Base-by-base conservation (phyloP, 768 basidiomycete species). In the Pisolithus microcarpus region DNA sequence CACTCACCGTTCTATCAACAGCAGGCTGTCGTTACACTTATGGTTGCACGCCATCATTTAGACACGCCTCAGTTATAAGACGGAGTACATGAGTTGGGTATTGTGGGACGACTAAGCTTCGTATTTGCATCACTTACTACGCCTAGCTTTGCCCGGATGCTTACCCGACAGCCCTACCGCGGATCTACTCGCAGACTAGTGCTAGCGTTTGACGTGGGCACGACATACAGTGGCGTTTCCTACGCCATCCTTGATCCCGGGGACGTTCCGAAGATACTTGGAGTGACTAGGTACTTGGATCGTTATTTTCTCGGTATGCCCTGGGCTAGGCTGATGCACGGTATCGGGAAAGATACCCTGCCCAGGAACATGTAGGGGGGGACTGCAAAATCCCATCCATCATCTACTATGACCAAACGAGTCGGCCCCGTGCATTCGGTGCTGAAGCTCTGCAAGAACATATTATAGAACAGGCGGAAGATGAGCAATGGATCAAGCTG, bases 321-420 rank as follows among this genome's bases (percentile, higher is more conserved):
- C 4, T 10, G 9, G 30, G 30, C 9, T 11, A 10, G 30, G 43
- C 49, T 57, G 45, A 59, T 42, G 42, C 43, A 36, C 21, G 7
- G 46, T 49, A 31, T 19, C 23, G 8, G n/a, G n/a, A 28, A 31
- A 68, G 70, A 39, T 71, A 70, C 51, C 72, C 73, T 15, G 73
- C 72, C 0, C 73, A 75, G 52, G 72, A 75, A 43, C 65, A 69
- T 46, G 67, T 68, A 19, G 70, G 70, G 49, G 73, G 74, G 4
- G 71, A 72, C 47, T 72, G 69, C 46, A 78, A 77, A 58, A 75
- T 78, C 49, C 77, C 77, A 5, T 72, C 74, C 23, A 66, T 77
- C 47, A 52, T 78, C 11, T 79, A 72, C 56, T 78, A 78, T 51
- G 72, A 75, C 50, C 55, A 64, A 31, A 54, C 58, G 7, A 76